A percentile compares a stretch with the other conserved stretches of the same genome.
These are phyloP conservation scores for Cordia subcordata DNA, from an alignment of 257 asterid genomes.

Conservation along the genomic window DNA sequence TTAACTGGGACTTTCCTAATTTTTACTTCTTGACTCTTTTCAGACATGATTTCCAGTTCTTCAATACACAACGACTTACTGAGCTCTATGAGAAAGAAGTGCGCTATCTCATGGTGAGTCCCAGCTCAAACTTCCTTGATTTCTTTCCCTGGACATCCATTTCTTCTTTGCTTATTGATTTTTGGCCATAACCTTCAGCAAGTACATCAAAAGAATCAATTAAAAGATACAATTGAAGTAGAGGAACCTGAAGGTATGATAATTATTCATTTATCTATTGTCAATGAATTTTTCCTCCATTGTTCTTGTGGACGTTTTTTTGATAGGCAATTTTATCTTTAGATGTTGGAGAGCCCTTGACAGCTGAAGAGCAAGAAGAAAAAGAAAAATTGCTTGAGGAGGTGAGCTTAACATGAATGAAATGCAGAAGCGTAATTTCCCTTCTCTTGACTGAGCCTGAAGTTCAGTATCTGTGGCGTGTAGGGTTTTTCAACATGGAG, in stretches of 20 bases:
- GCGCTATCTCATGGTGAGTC: constrained; percentile 86
- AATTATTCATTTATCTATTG: no score
- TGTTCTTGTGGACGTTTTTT: constrained; percentile 11
- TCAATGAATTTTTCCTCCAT: not conserved
- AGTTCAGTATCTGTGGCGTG: constrained; percentile 3
- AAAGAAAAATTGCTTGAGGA: constrained; percentile 82
- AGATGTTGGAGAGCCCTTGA: constrained; percentile 96
- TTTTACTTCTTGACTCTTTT: constrained; percentile 12
- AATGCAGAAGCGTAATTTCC: not conserved
- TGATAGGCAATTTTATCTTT: constrained; percentile 15
- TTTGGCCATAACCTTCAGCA: constrained; percentile 38
- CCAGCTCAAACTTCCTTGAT: no score
- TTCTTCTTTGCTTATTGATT: constrained; percentile 9
- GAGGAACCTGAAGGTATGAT: constrained; percentile 86
- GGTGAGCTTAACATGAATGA: constrained; percentile 29
- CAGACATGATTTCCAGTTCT: constrained; percentile 99
- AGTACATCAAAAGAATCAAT: constrained; percentile 79
- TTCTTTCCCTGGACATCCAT: not conserved
- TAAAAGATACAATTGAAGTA: constrained; percentile 80
- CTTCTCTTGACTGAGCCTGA: not conserved
- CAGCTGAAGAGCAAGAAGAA: constrained; percentile 98
- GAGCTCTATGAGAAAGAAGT: constrained; percentile 99
- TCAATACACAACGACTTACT: constrained; percentile 94
- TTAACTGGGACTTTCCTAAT: not conserved
- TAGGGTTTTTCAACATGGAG: constrained; percentile 99